These are phyloP conservation scores for Ceratobasidium sp. DNA, from an alignment of 1,284 basidiomycete species.

Conservation along the genomic window DNA sequence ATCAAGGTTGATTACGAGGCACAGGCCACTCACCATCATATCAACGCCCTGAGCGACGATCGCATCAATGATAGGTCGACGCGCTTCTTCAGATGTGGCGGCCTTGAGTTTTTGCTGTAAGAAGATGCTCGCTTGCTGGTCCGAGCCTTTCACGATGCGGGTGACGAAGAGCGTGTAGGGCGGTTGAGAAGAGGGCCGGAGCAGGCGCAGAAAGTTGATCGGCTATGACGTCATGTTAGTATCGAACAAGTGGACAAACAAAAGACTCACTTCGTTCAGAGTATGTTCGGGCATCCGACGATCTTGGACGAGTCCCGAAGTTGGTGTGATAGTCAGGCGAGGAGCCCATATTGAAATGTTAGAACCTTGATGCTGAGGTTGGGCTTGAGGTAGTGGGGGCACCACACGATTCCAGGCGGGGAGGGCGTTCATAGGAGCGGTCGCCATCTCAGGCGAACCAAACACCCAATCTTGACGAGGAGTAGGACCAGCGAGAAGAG, in stretches of 20 bases:
- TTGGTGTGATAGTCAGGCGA: not conserved
- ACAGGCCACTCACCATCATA: constrained; percentile 83
- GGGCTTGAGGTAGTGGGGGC: not conserved
- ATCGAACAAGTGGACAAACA: not conserved
- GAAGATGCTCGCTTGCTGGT: constrained; percentile 89
- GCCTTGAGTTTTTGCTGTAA: constrained; percentile 84
- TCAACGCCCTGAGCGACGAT: constrained; percentile 82
- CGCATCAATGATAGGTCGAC: constrained; percentile 84
- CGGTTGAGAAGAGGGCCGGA: constrained; percentile 84
- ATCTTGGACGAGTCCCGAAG: not conserved
- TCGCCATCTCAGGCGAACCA: constrained; percentile 1
- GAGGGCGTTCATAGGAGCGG: not conserved
- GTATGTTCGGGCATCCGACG: constrained; percentile 9
- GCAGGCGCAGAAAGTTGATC: constrained; percentile 84
- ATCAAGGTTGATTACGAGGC: not conserved
- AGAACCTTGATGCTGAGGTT: not conserved
- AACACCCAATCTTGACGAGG: constrained; percentile 24
- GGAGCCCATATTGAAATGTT: constrained; percentile 30
- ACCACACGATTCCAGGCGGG: constrained; percentile 14
- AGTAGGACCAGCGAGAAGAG: not conserved
- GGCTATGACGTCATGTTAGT: constrained; percentile 64
- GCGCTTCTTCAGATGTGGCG: constrained; percentile 69
- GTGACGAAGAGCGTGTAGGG: constrained; percentile 83
- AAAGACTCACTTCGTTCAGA: constrained; percentile 23
- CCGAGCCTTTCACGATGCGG: constrained; percentile 87